phyloP scores from a whole-genome alignment of 352 stramenopile species.

The Phytophthora lateralis region DNA sequence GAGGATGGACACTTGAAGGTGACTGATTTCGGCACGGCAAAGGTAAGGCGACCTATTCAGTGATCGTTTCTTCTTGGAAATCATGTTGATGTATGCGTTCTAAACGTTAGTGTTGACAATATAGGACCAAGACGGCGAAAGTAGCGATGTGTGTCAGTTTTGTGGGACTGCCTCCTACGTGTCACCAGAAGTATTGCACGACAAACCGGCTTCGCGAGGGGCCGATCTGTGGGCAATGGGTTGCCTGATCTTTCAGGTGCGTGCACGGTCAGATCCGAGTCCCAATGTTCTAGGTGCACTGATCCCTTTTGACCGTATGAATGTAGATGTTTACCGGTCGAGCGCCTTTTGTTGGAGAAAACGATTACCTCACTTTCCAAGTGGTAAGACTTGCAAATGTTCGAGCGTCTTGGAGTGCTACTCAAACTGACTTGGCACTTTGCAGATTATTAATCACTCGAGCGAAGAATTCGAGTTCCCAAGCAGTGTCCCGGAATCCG shows the following conservation, averaged over 20 bases:
- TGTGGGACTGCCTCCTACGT: slow-evolving; percentile 92
- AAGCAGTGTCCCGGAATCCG: slow-evolving; percentile 61
- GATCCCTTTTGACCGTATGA: neutral
- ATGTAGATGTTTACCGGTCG: slow-evolving; percentile 79
- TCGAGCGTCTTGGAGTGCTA: neutral
- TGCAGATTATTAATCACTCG: slow-evolving; percentile 82
- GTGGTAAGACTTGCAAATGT: slow-evolving; percentile 41
- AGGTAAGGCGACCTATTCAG: slow-evolving; percentile 38
- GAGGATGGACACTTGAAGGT: slow-evolving; percentile 88
- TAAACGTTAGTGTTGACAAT: slow-evolving; percentile 9
- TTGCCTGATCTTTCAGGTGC: slow-evolving; percentile 88
- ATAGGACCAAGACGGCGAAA: slow-evolving; percentile 77
- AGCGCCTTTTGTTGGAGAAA: slow-evolving; percentile 89
- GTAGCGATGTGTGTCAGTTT: slow-evolving; percentile 69
- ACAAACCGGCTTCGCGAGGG: slow-evolving; percentile 71
- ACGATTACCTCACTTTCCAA: slow-evolving; percentile 93
- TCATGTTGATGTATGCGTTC: neutral
- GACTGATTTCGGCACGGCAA: slow-evolving; percentile 90
- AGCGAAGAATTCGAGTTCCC: slow-evolving; percentile 83
- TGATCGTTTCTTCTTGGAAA: neutral
- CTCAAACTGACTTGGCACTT: slow-evolving; percentile 6
- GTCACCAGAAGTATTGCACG: slow-evolving; percentile 91
- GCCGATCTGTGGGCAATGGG: slow-evolving; percentile 93
- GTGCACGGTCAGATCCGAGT: neutral
- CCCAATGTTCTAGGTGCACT: neutral